Percentiles rank a stretch among this genome's conserved stretches.
These are phyloP conservation scores for Casuarina cunninghamiana DNA, from an alignment of 306 rosid genomes.

Conservation along the genomic window DNA sequence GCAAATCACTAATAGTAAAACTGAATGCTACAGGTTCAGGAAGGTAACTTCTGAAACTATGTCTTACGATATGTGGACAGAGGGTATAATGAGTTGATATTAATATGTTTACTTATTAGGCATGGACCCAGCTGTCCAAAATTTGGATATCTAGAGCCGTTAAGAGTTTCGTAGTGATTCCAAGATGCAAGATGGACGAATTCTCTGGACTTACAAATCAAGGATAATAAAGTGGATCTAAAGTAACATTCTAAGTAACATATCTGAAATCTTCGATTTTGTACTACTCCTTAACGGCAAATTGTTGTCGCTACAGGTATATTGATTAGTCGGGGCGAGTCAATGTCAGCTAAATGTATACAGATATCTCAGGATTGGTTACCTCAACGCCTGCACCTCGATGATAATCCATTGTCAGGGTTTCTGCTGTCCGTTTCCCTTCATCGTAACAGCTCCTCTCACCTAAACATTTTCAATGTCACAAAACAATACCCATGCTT, in stretches of 20 bases:
- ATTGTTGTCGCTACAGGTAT: neutral
- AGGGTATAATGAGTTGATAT: neutral
- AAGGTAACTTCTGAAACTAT: neutral
- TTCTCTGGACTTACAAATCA: neutral
- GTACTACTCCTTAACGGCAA: neutral
- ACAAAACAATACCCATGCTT: conserved; percentile 4
- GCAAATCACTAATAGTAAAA: neutral
- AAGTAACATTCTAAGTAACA: neutral
- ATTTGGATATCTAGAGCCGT: neutral
- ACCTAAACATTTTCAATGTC: conserved; percentile 44
- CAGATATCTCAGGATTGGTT: conserved; percentile 14
- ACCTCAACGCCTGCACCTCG: conserved; percentile 99
- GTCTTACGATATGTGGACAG: neutral
- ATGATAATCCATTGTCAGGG: conserved; percentile 93
- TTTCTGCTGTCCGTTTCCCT: conserved; percentile 97
- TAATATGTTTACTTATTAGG: neutral
- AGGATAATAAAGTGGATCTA: neutral
- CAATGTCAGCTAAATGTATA: neutral
- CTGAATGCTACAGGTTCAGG: neutral
- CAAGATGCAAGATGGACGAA: neutral
- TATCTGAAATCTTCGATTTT: neutral
- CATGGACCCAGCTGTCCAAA: neutral
- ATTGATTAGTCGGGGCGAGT: no score
- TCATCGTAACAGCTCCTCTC: conserved; percentile 98
- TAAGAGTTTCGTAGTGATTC: neutral